phyloP scores from a whole-genome alignment of 192 early-diverging fungal species.

The Coemansia sp. region DNA sequence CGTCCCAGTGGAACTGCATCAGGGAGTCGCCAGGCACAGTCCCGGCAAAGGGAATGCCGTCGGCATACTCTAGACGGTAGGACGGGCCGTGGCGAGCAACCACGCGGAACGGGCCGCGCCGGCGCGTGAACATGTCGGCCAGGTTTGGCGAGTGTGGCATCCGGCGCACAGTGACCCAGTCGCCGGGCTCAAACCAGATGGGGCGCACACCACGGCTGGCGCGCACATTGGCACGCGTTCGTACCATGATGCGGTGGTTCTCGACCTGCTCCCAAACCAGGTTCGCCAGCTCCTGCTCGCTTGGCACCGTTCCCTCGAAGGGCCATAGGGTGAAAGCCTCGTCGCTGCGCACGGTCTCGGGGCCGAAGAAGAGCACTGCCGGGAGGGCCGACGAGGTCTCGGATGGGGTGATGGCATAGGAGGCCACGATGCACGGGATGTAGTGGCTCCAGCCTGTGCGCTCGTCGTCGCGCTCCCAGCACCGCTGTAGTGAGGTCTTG shows the following conservation, averaged over 20 bases:
- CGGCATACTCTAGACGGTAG: background rate
- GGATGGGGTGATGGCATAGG: conserved; percentile 13
- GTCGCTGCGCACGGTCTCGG: background rate
- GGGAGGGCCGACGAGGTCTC: background rate
- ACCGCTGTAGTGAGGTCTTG: conserved; percentile 12
- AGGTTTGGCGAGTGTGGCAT: conserved; percentile 15
- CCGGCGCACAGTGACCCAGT: conserved; percentile 3
- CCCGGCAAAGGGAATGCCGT: background rate
- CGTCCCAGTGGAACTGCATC: background rate
- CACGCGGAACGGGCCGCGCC: conserved; percentile 15
- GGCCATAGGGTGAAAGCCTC: background rate
- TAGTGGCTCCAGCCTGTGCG: conserved; percentile 6
- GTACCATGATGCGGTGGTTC: background rate
- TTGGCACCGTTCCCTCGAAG: background rate
- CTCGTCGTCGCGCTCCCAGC: background rate
- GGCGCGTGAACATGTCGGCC: background rate
- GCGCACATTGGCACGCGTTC: background rate
- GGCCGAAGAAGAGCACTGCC: conserved; percentile 1
- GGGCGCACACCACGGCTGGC: background rate
- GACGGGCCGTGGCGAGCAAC: background rate
- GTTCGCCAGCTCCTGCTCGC: background rate
- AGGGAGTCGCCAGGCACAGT: background rate
- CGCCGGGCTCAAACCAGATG: conserved; percentile 8
- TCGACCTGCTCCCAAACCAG: background rate
- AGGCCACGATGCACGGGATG: conserved; percentile 18